A percentile compares a stretch with the other conserved stretches of the same genome.
Conservation (phyloP, 2,329 filamentous ascomycete genomes). For the Chaetomium olivaceum region DNA sequence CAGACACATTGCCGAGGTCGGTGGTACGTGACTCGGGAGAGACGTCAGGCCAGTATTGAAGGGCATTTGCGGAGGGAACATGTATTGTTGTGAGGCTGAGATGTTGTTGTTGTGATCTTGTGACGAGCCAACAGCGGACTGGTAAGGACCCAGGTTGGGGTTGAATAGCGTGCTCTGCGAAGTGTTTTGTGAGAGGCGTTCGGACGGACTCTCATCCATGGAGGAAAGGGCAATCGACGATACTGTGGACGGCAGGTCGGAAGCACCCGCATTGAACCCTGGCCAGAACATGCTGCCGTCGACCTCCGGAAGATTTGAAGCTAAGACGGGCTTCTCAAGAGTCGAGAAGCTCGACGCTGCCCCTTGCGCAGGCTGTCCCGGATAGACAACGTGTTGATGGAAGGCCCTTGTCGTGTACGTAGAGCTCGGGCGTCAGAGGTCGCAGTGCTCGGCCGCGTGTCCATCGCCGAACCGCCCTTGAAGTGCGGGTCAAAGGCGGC, state of each 20-base stretch:
- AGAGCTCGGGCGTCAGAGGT: conserved; percentile 25
- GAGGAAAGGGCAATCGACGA: conserved; percentile 31
- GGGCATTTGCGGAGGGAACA: conserved; percentile 24
- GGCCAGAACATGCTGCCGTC: conserved; percentile 31
- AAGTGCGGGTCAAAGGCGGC: conserved; percentile 20
- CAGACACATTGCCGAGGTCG: conserved; percentile 28
- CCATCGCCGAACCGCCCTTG: conserved; percentile 14
- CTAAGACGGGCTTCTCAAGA: conserved; percentile 22
- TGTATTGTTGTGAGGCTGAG: conserved; percentile 24
- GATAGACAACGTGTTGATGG: conserved; percentile 20
- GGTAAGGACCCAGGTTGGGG: conserved; percentile 18
- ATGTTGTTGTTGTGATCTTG: conserved; percentile 17
- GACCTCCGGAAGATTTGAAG: conserved; percentile 19
- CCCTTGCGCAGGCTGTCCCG: conserved; percentile 16
- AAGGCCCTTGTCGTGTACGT: conserved; percentile 18
- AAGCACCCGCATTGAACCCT: conserved; percentile 21
- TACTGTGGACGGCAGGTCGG: conserved; percentile 28
- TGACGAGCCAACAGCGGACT: conserved; percentile 12
- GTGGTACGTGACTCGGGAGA: conserved; percentile 2
- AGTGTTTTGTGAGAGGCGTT: conserved; percentile 29
- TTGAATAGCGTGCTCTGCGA: conserved; percentile 31
- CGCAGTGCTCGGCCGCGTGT: conserved; percentile 27
- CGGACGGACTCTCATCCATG: conserved; percentile 23
- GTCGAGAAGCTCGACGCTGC: conserved; percentile 7
- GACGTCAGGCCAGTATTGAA: conserved; percentile 19